Evolutionary conservation across 2,329 filamentous ascomycete genomes (phyloP).

Genomic region (Penicillium glabrum): DNA sequence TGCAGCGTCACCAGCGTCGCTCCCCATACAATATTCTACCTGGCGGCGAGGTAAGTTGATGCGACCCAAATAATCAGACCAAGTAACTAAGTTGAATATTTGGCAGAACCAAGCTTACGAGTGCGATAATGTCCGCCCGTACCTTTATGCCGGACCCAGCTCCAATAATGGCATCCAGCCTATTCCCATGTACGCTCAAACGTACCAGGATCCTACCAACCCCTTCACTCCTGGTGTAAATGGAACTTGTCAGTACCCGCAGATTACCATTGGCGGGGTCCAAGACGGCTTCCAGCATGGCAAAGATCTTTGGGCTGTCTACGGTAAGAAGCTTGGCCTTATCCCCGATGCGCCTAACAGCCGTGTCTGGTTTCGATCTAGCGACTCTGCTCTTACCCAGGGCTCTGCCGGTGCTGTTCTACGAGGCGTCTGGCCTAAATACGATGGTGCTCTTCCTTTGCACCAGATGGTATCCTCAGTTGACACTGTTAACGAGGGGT

Average conservation of each 20-base stretch:
- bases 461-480: slow-evolving; percentile 38
- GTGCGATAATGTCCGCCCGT: slow-evolving; percentile 38
- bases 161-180: slow-evolving; percentile 17
- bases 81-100: neutral
- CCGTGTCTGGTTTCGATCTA: slow-evolving; percentile 39
- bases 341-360: slow-evolving; percentile 30
- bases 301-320: slow-evolving; percentile 34
- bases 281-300: slow-evolving; percentile 41
- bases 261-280: slow-evolving; percentile 40
- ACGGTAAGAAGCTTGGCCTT: slow-evolving; percentile 32
- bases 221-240: slow-evolving; percentile 35
- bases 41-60: slow-evolving; percentile 33
- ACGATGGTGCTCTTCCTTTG: slow-evolving; percentile 32
- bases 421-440: slow-evolving; percentile 39
- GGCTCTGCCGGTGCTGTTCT: slow-evolving; percentile 38
- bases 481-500: slow-evolving; percentile 39
- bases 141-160: slow-evolving; percentile 34
- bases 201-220: slow-evolving; percentile 37
- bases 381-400: slow-evolving; percentile 37
- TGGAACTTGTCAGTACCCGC: slow-evolving; percentile 40
- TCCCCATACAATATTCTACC: slow-evolving; percentile 42
- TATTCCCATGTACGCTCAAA: slow-evolving; percentile 35
- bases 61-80: neutral
- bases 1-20: slow-evolving; percentile 41
- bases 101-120: slow-evolving; percentile 37